Percentiles rank a stretch among this genome's conserved stretches.
phyloP scores from a whole-genome alignment of 2,329 filamentous ascomycete species.

The Talaromyces sp. region DNA sequence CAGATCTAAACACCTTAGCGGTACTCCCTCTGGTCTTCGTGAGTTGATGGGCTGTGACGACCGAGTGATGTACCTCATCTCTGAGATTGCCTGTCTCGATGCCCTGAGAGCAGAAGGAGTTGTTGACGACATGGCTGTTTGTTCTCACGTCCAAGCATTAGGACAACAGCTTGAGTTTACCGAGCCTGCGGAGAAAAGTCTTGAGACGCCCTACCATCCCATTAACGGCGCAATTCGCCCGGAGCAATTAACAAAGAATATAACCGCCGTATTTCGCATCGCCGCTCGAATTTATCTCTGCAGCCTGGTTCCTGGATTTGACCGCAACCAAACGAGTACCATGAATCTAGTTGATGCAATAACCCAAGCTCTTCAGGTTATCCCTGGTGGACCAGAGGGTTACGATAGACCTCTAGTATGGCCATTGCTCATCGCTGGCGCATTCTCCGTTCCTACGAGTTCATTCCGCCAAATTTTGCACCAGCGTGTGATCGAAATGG shows the following conservation, averaged over 20 bases:
- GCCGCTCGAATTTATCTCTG: constrained; percentile 94
- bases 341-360: constrained; percentile 74
- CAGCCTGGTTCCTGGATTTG: constrained; percentile 85
- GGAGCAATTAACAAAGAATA: constrained; percentile 79
- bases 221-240: constrained; percentile 71
- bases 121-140: constrained; percentile 75
- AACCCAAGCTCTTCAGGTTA: constrained; percentile 69
- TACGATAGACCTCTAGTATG: constrained; percentile 90
- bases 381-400: constrained; percentile 74
- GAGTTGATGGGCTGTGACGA: constrained; percentile 98
- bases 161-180: constrained; percentile 81
- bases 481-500: constrained; percentile 69
- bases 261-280: constrained; percentile 84
- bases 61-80: constrained; percentile 95
- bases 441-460: constrained; percentile 68
- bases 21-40: constrained; percentile 67
- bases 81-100: constrained; percentile 93
- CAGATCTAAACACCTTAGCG: constrained; percentile 77
- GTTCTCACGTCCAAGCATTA: constrained; percentile 83
- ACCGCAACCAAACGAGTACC: constrained; percentile 68
- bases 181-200: constrained; percentile 59
- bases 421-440: constrained; percentile 86
- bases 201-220: constrained; percentile 55
- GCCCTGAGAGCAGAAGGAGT: constrained; percentile 78
- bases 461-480: constrained; percentile 74